phyloP scores from a whole-genome alignment of 2,329 filamentous ascomycete genomes.

The Aspergillus clavatus region DNA sequence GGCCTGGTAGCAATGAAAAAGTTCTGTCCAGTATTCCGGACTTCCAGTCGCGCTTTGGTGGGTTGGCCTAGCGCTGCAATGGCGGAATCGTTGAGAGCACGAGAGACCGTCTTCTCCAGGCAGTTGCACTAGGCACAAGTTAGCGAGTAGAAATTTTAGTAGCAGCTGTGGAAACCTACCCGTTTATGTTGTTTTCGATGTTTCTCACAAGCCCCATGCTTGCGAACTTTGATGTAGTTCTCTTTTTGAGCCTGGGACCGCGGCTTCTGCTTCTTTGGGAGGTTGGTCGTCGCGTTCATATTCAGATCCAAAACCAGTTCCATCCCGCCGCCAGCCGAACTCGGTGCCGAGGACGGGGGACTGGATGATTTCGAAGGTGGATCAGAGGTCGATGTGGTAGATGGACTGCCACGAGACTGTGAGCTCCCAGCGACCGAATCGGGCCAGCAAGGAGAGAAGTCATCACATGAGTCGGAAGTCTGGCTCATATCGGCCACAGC shows the following conservation, averaged over 20 bases:
- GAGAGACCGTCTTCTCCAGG: conserved; percentile 31
- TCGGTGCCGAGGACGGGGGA: conserved; percentile 15
- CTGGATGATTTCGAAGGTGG: conserved; percentile 7
- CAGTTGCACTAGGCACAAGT: conserved; percentile 45
- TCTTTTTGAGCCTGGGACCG: conserved; percentile 40
- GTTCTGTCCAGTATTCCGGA: conserved; percentile 3
- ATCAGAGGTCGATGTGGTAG: conserved; percentile 15
- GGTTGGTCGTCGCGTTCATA: conserved; percentile 39
- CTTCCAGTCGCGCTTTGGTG: background rate
- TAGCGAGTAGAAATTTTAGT: too few relatives aligned
- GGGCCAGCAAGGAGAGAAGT: conserved; percentile 30
- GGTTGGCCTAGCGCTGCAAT: conserved; percentile 3
- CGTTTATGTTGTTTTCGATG: conserved; percentile 42
- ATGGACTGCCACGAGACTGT: conserved; percentile 19
- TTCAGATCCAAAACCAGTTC: conserved; percentile 42
- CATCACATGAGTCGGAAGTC: conserved; percentile 26
- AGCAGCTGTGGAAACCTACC: conserved; percentile 16
- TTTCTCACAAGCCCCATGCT: conserved; percentile 41
- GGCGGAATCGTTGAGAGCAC: conserved; percentile 16
- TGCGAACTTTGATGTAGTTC: conserved; percentile 41
- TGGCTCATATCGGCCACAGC: conserved; percentile 24
- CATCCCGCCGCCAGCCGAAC: conserved; percentile 22
- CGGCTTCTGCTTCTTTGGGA: conserved; percentile 41
- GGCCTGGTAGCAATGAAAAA: background rate
- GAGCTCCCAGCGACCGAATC: conserved; percentile 24